Evolutionary conservation across 2,329 filamentous ascomycete genomes (phyloP).

Genomic region (Byssoonygena ceratinophila): DNA sequence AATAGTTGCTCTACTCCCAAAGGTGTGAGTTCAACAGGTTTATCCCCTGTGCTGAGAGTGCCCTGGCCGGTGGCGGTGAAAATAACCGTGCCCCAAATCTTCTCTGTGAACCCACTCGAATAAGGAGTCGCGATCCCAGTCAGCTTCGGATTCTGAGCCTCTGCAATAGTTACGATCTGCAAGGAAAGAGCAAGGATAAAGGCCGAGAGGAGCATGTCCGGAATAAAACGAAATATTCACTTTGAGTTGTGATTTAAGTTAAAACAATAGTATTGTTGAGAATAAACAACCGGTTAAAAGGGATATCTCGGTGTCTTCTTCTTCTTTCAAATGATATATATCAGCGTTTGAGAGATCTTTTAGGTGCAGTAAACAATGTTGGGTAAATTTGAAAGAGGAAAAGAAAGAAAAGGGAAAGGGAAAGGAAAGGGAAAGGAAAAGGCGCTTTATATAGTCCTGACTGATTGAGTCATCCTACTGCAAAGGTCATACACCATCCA

Average conservation of each 20-base stretch:
- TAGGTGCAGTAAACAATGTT: neutral
- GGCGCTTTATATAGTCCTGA: neutral
- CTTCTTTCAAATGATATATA: no score
- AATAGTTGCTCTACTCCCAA: conserved; percentile 47
- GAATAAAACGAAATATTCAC: neutral
- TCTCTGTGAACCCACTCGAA: no score
- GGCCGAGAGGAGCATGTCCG: neutral
- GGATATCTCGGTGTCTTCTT: no score
- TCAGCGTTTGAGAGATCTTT: neutral
- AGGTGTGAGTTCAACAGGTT: conserved; percentile 38
- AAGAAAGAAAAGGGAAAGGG: neutral
- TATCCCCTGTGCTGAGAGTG: conserved; percentile 37
- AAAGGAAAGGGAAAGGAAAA: neutral
- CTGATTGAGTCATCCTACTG: neutral
- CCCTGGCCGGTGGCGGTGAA: conserved; percentile 47
- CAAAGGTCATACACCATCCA: no score
- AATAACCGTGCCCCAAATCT: conserved; percentile 42
- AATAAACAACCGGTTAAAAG: no score
- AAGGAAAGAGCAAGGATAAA: neutral
- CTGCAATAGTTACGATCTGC: neutral
- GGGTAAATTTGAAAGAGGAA: neutral
- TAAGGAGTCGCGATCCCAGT: no score
- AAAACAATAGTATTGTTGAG: neutral
- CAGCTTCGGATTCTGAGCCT: no score
- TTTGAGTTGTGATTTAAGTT: neutral